Base-by-base conservation (phyloP, 768 basidiomycete species). In the Coprinopsis sp. region DNA sequence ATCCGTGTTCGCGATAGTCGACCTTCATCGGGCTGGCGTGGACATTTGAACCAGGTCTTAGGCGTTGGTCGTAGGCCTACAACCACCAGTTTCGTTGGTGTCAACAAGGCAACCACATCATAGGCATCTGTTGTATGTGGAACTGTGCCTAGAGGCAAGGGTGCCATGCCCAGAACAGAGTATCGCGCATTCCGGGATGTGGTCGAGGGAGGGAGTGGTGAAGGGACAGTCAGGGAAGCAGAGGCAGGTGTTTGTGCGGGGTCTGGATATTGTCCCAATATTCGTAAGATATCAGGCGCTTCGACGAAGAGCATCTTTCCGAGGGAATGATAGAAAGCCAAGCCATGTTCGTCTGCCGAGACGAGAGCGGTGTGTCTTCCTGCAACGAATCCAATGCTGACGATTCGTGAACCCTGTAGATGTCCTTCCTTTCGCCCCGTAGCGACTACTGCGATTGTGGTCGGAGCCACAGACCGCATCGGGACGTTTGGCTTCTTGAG, bases 271-370 rank as follows among this genome's bases (percentile, higher is more conserved):
- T 86, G 89, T 1, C 96, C 96, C 2, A 98, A 74, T 43, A 99
- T 90, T 14, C 96, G 84, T 36, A 98, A 76, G 27, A 90, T 91
- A 61, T 99, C 96, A 13, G 89, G 83, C 11, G 94, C 93, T 37
- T 97, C 94, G 5, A 99, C 85, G 54, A 96, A 96, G 12, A 98
- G 73, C 10, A 98, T 84, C 62, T 91, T 94, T 22, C 96, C 92
- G 3, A 99, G 70, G 45, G 87, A 89, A 65, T 97, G 94, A 61
- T 91, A 96, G 65, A 99, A 99, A 0, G 92, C 90, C 7, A 97
- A 74, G 1, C 96, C 96, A 54, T 76, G 68, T 48, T 95, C 89
- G 60, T 98, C 96, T 2, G 91, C 88, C 3, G 86, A 85, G 31
- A 97, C 81, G 40, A 98, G 77, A 4, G 91, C 93, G 2, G 96